Percentiles rank a stretch among this genome's conserved stretches.
These are phyloP conservation scores for Penicillium olsonii DNA, from an alignment of 2,329 filamentous ascomycete species.

Conservation along the genomic window DNA sequence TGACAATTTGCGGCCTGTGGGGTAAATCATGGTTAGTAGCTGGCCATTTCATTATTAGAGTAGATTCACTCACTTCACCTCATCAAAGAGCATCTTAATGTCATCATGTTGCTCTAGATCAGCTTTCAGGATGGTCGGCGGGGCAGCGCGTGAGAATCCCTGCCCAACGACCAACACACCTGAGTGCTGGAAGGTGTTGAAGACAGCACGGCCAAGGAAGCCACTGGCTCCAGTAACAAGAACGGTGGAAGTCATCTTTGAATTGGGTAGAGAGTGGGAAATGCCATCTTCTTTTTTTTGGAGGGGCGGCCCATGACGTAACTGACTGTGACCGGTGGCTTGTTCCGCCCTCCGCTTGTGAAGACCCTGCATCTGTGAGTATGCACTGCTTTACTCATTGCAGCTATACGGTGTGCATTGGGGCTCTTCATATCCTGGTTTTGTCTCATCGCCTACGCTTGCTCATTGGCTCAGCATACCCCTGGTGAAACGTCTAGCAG, in stretches of 20 bases:
- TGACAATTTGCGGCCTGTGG: slow-evolving; percentile 69
- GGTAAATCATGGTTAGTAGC: slow-evolving; percentile 2
- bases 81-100: slow-evolving; percentile 50
- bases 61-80: slow-evolving; percentile 50
- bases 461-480: too few species aligned
- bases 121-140: slow-evolving; percentile 64
- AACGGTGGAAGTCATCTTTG: slow-evolving; percentile 54
- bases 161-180: slow-evolving; percentile 73
- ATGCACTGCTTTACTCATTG: too few species aligned
- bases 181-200: slow-evolving; percentile 66
- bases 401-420: too few species aligned
- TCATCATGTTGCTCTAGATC: slow-evolving; percentile 51
- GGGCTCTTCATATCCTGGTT: too few species aligned
- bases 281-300: not conserved
- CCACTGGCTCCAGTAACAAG: slow-evolving; percentile 84
- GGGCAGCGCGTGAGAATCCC: slow-evolving; percentile 72
- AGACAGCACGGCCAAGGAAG: slow-evolving; percentile 77
- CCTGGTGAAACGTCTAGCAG: too few species aligned
- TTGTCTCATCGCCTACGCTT: too few species aligned
- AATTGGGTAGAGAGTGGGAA: not conserved
- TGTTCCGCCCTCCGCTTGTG: not conserved
- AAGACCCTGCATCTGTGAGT: too few species aligned
- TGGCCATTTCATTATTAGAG: not conserved
- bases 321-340: slow-evolving; percentile 17
- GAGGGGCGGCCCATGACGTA: slow-evolving; percentile 25